Conservation (phyloP, 2,329 filamentous ascomycete species). For the Phaeosphaeriaceae sp. region DNA sequence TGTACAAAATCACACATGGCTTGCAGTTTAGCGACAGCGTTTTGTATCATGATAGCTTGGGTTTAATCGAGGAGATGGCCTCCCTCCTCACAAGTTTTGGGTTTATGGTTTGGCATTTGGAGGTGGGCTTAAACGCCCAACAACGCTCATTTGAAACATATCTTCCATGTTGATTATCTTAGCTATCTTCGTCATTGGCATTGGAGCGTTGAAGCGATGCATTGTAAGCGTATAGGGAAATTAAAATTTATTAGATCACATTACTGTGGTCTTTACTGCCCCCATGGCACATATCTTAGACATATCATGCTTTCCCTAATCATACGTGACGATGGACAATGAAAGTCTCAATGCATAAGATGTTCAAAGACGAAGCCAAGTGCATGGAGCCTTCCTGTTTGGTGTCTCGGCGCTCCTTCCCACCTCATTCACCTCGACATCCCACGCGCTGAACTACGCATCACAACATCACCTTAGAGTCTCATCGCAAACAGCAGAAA, state of each 20-base stretch:
- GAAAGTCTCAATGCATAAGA: too few species aligned
- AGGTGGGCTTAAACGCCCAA: background rate
- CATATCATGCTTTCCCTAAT: background rate
- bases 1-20: background rate
- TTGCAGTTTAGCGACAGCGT: background rate
- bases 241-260: background rate
- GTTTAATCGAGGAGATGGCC: background rate
- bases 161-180: slow-evolving; percentile 2
- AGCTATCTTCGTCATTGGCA: background rate
- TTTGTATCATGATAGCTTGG: slow-evolving; percentile 2
- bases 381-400: background rate
- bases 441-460: background rate
- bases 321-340: background rate
- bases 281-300: background rate
- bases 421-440: background rate
- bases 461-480: background rate
- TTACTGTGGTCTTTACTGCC: background rate
- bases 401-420: background rate
- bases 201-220: background rate
- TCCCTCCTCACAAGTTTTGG: slow-evolving; percentile 2
- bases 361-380: too few species aligned
- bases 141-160: background rate
- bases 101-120: background rate
- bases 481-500: too few species aligned
- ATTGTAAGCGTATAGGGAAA: background rate